These are phyloP conservation scores for Actinidia polygama DNA, from an alignment of 179 eudicot genomes.

Conservation along the genomic window DNA sequence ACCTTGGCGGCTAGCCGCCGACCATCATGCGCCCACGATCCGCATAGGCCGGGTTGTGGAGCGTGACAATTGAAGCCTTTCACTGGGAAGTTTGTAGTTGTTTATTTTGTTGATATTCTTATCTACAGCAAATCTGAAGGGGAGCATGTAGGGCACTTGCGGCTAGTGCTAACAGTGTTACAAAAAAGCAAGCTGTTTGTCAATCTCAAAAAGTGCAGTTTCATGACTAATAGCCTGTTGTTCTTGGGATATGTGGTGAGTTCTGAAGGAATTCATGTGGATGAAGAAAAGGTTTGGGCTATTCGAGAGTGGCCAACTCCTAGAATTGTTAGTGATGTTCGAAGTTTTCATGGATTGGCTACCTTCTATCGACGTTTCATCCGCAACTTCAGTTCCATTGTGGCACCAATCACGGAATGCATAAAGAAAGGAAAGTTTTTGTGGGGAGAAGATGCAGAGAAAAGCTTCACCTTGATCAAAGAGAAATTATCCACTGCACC, in stretches of 20 bases:
- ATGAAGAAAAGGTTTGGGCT: background rate
- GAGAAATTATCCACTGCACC: background rate
- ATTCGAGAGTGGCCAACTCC: slow-evolving; percentile 9
- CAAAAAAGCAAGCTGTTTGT: background rate
- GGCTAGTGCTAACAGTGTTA: background rate
- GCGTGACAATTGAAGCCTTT: too few species aligned
- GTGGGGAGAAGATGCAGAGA: background rate
- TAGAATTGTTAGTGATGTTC: background rate
- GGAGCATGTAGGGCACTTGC: background rate
- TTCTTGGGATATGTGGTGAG: background rate
- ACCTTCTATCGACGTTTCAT: background rate
- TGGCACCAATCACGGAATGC: background rate
- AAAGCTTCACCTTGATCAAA: background rate
- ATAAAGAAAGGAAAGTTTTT: slow-evolving; percentile 4
- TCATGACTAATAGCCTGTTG: background rate
- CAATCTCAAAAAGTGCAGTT: background rate
- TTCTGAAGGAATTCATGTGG: background rate
- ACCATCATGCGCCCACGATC: too few species aligned
- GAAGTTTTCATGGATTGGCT: background rate
- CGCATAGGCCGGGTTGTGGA: too few species aligned
- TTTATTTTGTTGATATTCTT: slow-evolving; percentile 18
- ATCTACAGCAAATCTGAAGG: background rate
- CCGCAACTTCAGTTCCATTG: background rate
- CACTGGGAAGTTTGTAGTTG: background rate
- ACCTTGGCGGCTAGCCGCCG: too few species aligned